Base-by-base conservation (phyloP, 225 moss, liverwort and hornwort genomes). In the Neckera pumila region DNA sequence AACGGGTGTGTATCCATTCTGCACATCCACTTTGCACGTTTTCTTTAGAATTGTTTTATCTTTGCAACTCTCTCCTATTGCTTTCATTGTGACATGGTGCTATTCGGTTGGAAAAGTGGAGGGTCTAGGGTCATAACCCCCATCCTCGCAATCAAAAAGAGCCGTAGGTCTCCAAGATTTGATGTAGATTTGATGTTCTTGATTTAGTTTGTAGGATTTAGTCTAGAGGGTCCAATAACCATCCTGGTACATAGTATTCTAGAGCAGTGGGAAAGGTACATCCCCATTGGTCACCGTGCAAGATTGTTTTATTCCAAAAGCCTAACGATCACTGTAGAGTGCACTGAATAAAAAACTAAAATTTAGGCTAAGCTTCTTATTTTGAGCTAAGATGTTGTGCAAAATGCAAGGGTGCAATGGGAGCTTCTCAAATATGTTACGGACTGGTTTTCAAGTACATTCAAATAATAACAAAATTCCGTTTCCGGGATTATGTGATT, bases 1-100 rank as follows among this genome's bases (percentile, higher is more conserved):
- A 97, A 91, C 85, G 93, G 95, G 97, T 96, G 70, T 89, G 91
- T 83, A 54, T 69, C 27, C 73, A 30, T 70, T 76, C 28, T 61
- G 43, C 36, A n/a, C 75, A 57, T 73, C 36, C 27, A 13, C 47
- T 57, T 27, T 47, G 26, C 45, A n/a, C 40, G 27, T 86, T 65
- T 67, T 85, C 10, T 21, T 23, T 28, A 58, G 60, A 66, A 30
- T 23, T 36, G 21, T 64, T 81, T 79, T 18, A 86, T 16, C 45
- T 65, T 79, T 80, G 57, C 62, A 15, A 70, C 36, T 65, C 54
- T 75, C 51, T 76, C 14, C 30, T 69, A 10, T 70, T n/a, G 31
- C 70, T 31, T 70, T 34, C 27, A 47, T 47, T 61, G 47, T 43
- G 18, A 74, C 27, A 47, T 85, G 47, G 12, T 85, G 47, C 74